Evolutionary conservation across 1,284 basidiomycete species (phyloP), one percentile per base, ranked within the genome.

Genomic region (Ustilago bromivora): DNA sequence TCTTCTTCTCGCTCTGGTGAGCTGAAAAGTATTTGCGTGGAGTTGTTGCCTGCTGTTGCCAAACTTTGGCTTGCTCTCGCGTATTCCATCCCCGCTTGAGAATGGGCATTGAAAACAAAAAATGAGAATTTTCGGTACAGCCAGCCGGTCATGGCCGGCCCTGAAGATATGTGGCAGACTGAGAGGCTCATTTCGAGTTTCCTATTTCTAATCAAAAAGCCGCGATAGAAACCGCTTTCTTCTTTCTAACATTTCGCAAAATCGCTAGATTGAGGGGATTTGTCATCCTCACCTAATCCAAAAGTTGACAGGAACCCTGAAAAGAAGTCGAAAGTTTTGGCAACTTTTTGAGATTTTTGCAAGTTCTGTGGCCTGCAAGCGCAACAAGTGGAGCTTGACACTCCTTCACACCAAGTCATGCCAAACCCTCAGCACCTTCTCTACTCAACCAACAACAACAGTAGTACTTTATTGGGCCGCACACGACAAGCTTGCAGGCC

Each of bases 171-270:
- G 40, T 41, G 40, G 40, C 40, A 41, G 13, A 10, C 40, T 41
- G 40, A 17, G 40, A 41, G 15, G 40, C 40, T 35, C 32, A 7
- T 40, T 38, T 17, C 23, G 36, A 38, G 41, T 15, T 28, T 59
- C 49, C 46, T 41, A 67, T 67, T 67, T 61, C 66, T 61, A 67
- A 67, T 61, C 59, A 61, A 35, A 2, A 40, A 40, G 38, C n/a
- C 36, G 23, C 28, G 15, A 19, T 28, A 31, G 34, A 28, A 19
- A 15, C 19, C 36, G 19, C 54, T n/a, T 40, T n/a, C 54, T 56
- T 28, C 54, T n/a, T 40, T n/a, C 54, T 43, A 40, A 41, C 52
- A 38, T 23, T 28, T 11, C 13, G 19, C 49, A 17, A 31, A 52
- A 32, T 19, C 5, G 11, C 23, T 4, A 51, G 15, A 32, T 32